Evolutionary conservation across 1,284 basidiomycete species (phyloP).

Genomic region (Tilletia caries): DNA sequence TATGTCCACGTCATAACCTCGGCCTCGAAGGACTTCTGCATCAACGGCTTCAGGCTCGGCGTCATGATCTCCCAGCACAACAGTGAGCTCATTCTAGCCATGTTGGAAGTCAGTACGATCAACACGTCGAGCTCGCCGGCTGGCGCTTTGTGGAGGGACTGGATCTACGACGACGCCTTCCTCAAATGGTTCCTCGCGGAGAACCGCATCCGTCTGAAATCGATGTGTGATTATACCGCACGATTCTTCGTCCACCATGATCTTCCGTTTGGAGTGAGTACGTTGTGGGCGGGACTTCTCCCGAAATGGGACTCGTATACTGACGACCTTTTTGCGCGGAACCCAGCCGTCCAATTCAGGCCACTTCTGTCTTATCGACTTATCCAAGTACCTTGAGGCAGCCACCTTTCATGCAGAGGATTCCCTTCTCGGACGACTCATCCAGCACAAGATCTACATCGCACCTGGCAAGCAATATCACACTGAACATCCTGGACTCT

Average conservation of each 20-base stretch:
- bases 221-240: conserved; percentile 25
- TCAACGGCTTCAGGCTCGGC: conserved; percentile 44
- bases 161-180: conserved; percentile 28
- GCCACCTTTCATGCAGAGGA: conserved; percentile 22
- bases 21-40: conserved; percentile 39
- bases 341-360: conserved; percentile 28
- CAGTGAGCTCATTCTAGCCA: conserved; percentile 25
- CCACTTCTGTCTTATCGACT: conserved; percentile 36
- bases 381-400: conserved; percentile 15
- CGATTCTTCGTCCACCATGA: conserved; percentile 23
- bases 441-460: conserved; percentile 28
- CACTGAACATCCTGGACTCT: conserved; percentile 25
- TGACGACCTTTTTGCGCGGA: too few species aligned
- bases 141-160: conserved; percentile 24
- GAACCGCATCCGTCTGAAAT: conserved; percentile 26
- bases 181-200: conserved; percentile 35
- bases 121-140: conserved; percentile 29
- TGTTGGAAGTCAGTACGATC: conserved; percentile 23
- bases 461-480: conserved; percentile 40
- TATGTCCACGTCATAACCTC: conserved; percentile 38
- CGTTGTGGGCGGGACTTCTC: too few species aligned
- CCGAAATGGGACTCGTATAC: too few species aligned
- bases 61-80: conserved; percentile 38
- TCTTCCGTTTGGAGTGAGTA: conserved; percentile 24
- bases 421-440: conserved; percentile 19